A percentile compares a stretch with the other conserved stretches of the same genome.
Conservation (phyloP, 441 rosid genomes). For the Viola pubescens region DNA sequence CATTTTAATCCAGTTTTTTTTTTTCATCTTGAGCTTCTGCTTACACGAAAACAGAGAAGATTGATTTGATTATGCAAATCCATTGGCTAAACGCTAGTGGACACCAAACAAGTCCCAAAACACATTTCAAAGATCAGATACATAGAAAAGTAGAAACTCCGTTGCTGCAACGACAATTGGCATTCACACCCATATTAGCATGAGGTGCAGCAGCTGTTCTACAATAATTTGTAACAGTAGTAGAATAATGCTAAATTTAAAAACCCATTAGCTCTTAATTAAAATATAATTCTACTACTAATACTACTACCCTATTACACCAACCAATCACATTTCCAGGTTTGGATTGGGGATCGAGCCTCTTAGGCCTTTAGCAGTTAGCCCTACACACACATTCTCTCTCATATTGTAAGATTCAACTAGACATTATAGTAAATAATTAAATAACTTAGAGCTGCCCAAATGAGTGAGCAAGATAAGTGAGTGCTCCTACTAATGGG, state of each 20-base stretch:
- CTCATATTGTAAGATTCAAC: background rate
- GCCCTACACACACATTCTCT: conserved; percentile 14
- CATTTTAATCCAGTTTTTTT: background rate
- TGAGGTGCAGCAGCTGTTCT: no score
- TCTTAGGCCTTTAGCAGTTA: conserved; percentile 9
- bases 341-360: conserved; percentile 32
- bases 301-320: no score
- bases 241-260: no score
- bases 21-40: no score
- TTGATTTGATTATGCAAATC: no score
- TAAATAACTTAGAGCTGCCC: conserved; percentile 44
- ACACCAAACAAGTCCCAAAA: conserved; percentile 27
- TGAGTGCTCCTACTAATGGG: conserved; percentile 80
- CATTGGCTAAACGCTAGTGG: conserved; percentile 12
- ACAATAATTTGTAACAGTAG: no score
- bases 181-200: no score
- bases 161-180: no score
- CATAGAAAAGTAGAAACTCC: no score
- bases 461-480: conserved; percentile 73
- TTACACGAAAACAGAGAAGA: background rate
- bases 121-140: background rate
- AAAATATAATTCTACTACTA: no score
- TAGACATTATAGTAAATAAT: no score
- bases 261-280: no score
- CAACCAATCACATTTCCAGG: conserved; percentile 22